A percentile compares a stretch with the other conserved stretches of the same genome.
These are phyloP conservation scores for Capsicum rhomboideum DNA, from an alignment of 257 asterid genomes.

Conservation along the genomic window DNA sequence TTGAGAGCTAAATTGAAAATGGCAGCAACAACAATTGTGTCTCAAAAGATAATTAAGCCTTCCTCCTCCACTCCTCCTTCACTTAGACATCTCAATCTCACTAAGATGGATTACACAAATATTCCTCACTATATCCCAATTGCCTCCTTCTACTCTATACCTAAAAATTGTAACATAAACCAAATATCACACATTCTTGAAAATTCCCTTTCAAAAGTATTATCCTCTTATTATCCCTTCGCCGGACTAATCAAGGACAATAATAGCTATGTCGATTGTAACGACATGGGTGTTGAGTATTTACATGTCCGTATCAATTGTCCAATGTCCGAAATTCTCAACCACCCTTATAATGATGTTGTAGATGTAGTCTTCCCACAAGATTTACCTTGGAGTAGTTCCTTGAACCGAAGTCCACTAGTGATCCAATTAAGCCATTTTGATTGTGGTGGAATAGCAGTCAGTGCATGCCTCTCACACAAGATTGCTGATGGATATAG, in stretches of 20 bases:
- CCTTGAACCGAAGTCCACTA: background rate
- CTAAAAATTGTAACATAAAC: background rate
- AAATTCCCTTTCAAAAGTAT: background rate
- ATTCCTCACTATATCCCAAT: background rate
- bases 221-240: background rate
- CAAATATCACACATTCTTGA: background rate
- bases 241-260: background rate
- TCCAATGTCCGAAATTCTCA: background rate
- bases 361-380: background rate
- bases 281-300: background rate
- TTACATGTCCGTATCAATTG: background rate
- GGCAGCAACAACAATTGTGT: background rate
- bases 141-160: background rate
- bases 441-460: background rate
- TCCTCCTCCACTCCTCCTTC: background rate
- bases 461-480: background rate
- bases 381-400: background rate
- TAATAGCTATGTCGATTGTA: background rate
- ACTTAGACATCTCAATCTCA: background rate
- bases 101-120: background rate
- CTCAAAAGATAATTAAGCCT: background rate
- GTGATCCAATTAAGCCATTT: background rate
- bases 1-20: too few relatives aligned
- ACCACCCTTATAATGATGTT: background rate
- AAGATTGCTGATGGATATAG: background rate